Percentiles rank a stretch among this genome's conserved stretches.
Conservation (phyloP, 805 yeast species). For the Candida argentea region DNA sequence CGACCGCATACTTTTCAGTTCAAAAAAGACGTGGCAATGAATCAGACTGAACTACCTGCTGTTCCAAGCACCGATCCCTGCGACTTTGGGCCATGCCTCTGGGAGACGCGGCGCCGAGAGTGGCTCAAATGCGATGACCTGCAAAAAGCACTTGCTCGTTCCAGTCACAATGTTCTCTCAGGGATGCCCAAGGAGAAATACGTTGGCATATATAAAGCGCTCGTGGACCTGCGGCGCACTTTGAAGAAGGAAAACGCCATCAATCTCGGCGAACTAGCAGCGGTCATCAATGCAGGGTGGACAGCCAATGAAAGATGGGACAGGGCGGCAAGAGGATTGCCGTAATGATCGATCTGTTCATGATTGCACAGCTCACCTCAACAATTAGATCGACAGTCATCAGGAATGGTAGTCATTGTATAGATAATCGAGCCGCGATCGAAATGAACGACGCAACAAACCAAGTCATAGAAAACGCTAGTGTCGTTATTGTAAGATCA, state of each 20-base stretch:
- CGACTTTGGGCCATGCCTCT: constrained; percentile 45
- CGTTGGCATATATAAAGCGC: constrained; percentile 51
- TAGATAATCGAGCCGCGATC: too few relatives aligned
- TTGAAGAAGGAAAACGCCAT: constrained; percentile 51
- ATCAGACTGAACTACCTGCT: too few relatives aligned
- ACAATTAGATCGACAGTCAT: neutral
- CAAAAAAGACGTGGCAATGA: constrained; percentile 23
- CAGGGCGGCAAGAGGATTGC: constrained; percentile 32
- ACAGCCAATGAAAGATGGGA: constrained; percentile 68
- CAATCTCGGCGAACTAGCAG: constrained; percentile 63
- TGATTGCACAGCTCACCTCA: neutral
- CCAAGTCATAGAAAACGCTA: too few relatives aligned
- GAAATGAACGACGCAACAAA: too few relatives aligned
- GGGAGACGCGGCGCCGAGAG: constrained; percentile 58
- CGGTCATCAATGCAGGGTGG: constrained; percentile 81
- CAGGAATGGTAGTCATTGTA: too few relatives aligned
- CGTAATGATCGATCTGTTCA: constrained; percentile 7
- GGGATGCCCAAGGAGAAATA: constrained; percentile 42
- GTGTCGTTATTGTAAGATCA: neutral
- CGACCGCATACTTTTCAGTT: constrained; percentile 18
- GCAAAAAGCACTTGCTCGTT: constrained; percentile 3
- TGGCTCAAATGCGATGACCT: constrained; percentile 46
- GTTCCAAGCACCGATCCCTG: constrained; percentile 2
- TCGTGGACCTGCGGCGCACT: constrained; percentile 61
- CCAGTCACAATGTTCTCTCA: constrained; percentile 13